These are phyloP conservation scores for Tulasnella sp. DNA, from an alignment of 768 basidiomycete species.

Conservation along the genomic window DNA sequence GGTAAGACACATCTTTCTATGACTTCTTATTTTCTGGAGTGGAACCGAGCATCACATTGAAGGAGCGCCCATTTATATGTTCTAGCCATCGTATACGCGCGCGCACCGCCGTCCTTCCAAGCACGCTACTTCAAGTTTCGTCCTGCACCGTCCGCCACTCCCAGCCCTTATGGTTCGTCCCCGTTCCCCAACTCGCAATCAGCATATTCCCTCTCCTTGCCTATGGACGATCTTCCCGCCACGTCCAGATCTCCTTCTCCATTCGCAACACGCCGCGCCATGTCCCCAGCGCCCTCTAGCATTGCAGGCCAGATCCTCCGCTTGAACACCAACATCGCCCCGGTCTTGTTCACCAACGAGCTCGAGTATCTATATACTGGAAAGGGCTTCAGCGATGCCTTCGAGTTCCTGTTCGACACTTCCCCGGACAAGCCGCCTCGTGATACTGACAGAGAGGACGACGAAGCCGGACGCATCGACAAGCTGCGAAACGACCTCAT, in stretches of 20 bases:
- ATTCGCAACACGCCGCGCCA: conserved; percentile 26
- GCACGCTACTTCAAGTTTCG: conserved; percentile 75
- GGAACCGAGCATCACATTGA: neutral
- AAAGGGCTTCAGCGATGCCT: conserved; percentile 76
- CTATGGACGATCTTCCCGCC: conserved; percentile 31
- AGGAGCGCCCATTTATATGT: neutral
- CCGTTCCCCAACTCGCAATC: conserved; percentile 39
- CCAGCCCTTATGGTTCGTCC: conserved; percentile 39
- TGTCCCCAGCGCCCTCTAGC: conserved; percentile 30
- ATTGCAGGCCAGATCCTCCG: conserved; percentile 38
- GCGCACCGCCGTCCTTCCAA: conserved; percentile 87
- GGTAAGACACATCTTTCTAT: conserved; percentile 38
- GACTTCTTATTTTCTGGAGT: neutral
- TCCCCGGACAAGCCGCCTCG: conserved; percentile 27
- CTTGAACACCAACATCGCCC: conserved; percentile 55
- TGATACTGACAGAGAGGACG: conserved; percentile 29
- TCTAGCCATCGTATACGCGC: conserved; percentile 84
- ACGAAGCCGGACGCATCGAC: conserved; percentile 53
- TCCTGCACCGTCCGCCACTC: conserved; percentile 43
- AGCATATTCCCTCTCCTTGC: conserved; percentile 46
- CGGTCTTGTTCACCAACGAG: conserved; percentile 76
- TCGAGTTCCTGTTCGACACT: conserved; percentile 74
- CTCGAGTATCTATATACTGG: conserved; percentile 94
- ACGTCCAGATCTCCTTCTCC: conserved; percentile 38
- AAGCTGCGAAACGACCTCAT: conserved; percentile 88